These are phyloP conservation scores for Bipolaris cookei DNA, from an alignment of 2,329 filamentous ascomycete species.

Conservation along the genomic window DNA sequence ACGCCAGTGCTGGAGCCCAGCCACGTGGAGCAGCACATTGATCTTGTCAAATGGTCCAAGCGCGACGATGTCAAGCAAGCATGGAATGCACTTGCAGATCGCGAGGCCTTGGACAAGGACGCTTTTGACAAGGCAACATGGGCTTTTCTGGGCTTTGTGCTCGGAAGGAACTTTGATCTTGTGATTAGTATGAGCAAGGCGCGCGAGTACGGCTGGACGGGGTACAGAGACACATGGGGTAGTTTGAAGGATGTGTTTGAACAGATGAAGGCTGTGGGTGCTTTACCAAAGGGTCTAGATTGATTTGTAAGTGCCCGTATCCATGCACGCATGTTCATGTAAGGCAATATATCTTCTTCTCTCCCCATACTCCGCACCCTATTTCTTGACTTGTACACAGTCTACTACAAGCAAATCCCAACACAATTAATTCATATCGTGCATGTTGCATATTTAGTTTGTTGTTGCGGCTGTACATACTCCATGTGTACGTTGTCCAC, in stretches of 20 bases:
- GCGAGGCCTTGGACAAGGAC: slow-evolving; percentile 47
- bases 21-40: slow-evolving; percentile 49
- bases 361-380: no score
- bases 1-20: slow-evolving; percentile 21
- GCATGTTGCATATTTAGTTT: no score
- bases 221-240: slow-evolving; percentile 48
- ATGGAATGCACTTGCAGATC: slow-evolving; percentile 48
- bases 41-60: slow-evolving; percentile 53
- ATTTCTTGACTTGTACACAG: no score
- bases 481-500: no score
- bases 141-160: slow-evolving; percentile 52
- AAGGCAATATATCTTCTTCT: not conserved
- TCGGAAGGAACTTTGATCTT: slow-evolving; percentile 53
- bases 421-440: no score
- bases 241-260: slow-evolving; percentile 47
- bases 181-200: slow-evolving; percentile 57
- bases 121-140: slow-evolving; percentile 56
- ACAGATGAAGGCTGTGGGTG: slow-evolving; percentile 40
- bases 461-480: no score
- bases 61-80: slow-evolving; percentile 47
- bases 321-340: not conserved
- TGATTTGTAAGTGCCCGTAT: not conserved
- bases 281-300: slow-evolving; percentile 15
- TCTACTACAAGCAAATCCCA: no score
- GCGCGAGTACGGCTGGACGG: slow-evolving; percentile 54